Conservation (phyloP, 495 filamentous ascomycete genomes). For the Lasiosphaeria hispida region DNA sequence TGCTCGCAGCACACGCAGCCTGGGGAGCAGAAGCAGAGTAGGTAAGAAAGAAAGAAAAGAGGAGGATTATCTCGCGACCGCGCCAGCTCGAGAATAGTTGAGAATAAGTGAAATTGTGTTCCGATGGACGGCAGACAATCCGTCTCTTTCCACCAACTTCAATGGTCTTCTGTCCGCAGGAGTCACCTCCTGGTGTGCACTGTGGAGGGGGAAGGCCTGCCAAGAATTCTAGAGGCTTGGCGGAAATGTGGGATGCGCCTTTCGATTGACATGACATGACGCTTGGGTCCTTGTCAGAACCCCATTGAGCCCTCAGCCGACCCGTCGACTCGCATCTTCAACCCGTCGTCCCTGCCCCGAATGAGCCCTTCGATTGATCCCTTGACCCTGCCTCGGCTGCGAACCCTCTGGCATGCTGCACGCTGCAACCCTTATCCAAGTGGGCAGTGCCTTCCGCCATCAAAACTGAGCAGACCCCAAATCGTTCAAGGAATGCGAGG, state of each 20-base stretch:
- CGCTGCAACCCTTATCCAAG: too few relatives aligned
- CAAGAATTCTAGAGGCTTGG: constrained; percentile 9
- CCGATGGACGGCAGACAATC: constrained; percentile 2
- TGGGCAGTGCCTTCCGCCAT: too few relatives aligned
- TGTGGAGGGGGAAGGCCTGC: constrained; percentile 9
- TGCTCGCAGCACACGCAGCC: too few relatives aligned
- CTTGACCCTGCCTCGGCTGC: too few relatives aligned
- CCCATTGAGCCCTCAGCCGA: neutral
- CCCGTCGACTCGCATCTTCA: neutral
- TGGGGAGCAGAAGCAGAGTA: too few relatives aligned
- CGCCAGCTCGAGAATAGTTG: neutral
- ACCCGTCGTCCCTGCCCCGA: neutral
- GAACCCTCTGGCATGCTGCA: too few relatives aligned
- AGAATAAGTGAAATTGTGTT: neutral
- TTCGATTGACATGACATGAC: constrained; percentile 34
- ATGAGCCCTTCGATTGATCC: neutral
- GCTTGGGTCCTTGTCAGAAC: constrained; percentile 2
- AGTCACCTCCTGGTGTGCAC: constrained; percentile 16
- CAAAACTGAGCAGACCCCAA: too few relatives aligned
- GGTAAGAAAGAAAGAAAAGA: neutral
- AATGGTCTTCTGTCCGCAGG: constrained; percentile 19
- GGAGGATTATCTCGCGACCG: neutral
- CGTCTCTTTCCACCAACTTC: constrained; percentile 22
- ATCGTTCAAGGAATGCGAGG: too few relatives aligned
- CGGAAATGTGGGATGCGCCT: constrained; percentile 28